phyloP scores from a whole-genome alignment of 805 yeast genomes.

The Komagataella populi region DNA sequence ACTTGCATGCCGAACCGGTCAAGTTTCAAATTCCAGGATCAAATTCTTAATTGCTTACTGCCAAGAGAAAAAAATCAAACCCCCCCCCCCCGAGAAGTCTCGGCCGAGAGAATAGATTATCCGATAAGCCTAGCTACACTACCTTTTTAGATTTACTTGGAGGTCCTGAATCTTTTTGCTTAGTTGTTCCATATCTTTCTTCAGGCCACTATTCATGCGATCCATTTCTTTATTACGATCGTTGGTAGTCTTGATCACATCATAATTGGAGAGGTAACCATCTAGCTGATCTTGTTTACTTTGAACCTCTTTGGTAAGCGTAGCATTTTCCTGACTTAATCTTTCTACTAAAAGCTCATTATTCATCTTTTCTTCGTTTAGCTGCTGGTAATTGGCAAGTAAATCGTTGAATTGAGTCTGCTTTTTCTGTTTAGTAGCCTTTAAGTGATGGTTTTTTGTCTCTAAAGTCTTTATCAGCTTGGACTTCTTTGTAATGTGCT shows the following conservation, averaged over 20 bases:
- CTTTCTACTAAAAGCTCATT: conserved; percentile 11
- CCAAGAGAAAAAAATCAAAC: background rate
- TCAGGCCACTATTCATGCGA: conserved; percentile 12
- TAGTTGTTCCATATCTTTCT: conserved; percentile 12
- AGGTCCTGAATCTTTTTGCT: conserved; percentile 9
- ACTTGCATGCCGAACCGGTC: background rate
- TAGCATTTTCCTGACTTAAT: conserved; percentile 8
- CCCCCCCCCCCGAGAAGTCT: no score
- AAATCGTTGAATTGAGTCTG: conserved; percentile 12
- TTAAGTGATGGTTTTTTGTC: background rate
- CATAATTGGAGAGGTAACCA: conserved; percentile 14
- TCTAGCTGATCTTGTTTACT: conserved; percentile 9
- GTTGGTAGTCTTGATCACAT: conserved; percentile 17
- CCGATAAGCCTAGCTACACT: background rate
- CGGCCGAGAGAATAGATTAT: background rate
- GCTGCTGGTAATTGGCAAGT: conserved; percentile 17
- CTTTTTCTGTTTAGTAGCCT: conserved; percentile 8
- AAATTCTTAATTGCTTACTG: background rate
- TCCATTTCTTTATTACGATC: conserved; percentile 16
- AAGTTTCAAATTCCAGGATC: background rate
- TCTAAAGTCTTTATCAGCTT: background rate
- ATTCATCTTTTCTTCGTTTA: conserved; percentile 18
- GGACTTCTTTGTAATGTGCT: background rate
- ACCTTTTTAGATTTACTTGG: conserved; percentile 1
- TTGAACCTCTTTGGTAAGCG: conserved; percentile 7